Conservation (phyloP, 768 basidiomycete genomes). For the Boletus coccyginus region DNA sequence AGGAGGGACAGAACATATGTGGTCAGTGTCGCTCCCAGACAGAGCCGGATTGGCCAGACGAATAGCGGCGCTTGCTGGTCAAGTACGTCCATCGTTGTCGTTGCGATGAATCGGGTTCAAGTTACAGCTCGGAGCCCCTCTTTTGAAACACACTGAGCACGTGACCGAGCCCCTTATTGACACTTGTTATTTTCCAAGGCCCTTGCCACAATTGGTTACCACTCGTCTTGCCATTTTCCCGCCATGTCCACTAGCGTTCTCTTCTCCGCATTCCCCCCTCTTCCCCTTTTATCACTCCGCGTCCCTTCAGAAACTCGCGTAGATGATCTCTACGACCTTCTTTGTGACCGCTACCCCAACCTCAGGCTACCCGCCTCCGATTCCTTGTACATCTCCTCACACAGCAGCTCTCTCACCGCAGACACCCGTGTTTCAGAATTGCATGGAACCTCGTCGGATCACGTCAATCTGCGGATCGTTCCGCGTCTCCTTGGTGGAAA, state of each 20-base stretch:
- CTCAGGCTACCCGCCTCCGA: conserved; percentile 37
- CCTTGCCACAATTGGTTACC: conserved; percentile 10
- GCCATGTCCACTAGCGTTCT: conserved; percentile 52
- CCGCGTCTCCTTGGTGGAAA: conserved; percentile 86
- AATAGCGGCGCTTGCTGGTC: conserved; percentile 34
- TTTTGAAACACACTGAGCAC: too few relatives aligned
- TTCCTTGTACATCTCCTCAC: conserved; percentile 41
- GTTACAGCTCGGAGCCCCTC: background rate
- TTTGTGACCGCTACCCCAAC: conserved; percentile 46
- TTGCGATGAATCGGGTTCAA: background rate
- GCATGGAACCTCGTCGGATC: conserved; percentile 28
- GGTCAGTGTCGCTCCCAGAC: conserved; percentile 41
- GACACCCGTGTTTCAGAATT: conserved; percentile 37
- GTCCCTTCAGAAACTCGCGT: conserved; percentile 42
- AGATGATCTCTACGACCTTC: conserved; percentile 39
- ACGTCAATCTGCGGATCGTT: conserved; percentile 70
- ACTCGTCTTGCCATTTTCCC: conserved; percentile 5
- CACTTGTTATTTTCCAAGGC: conserved; percentile 18
- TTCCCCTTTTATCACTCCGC: conserved; percentile 51
- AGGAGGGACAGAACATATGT: conserved; percentile 62
- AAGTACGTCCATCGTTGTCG: conserved; percentile 13
- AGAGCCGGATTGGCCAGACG: conserved; percentile 65
- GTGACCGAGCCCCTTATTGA: conserved; percentile 4
- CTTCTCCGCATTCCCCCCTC: conserved; percentile 60
- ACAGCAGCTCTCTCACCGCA: conserved; percentile 33